phyloP scores from a whole-genome alignment of 2,329 filamentous ascomycete species.

The Ascochyta clinopodiicola region DNA sequence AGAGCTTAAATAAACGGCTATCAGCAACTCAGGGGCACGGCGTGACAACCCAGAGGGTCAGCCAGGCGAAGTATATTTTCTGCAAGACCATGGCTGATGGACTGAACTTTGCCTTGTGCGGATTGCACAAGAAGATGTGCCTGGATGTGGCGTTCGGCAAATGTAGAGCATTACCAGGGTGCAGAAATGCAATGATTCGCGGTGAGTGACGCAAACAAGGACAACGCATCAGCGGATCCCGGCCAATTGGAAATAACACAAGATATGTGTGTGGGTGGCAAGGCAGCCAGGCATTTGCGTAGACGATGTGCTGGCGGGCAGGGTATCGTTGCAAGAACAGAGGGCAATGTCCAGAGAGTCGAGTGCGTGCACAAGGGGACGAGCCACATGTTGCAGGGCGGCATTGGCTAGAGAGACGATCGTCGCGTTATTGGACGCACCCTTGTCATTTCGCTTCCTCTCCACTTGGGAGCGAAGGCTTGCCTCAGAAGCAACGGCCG shows the following conservation, averaged over 20 bases:
- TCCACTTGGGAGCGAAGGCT: conserved; percentile 16
- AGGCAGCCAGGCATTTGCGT: conserved; percentile 10
- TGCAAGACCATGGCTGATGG: conserved; percentile 1
- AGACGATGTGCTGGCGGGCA: conserved; percentile 16
- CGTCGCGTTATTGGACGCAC: conserved; percentile 19
- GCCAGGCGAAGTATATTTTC: not conserved
- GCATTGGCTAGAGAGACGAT: conserved; percentile 10
- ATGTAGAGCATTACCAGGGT: conserved; percentile 2
- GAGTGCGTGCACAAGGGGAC: conserved; percentile 11
- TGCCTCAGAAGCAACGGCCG: conserved; percentile 18
- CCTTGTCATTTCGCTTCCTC: conserved; percentile 23
- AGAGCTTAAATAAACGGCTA: conserved; percentile 17
- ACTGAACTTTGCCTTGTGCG: conserved; percentile 4
- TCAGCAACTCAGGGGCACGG: conserved; percentile 15
- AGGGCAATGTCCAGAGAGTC: conserved; percentile 2
- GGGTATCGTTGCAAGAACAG: conserved; percentile 8
- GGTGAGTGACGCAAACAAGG: conserved; percentile 33
- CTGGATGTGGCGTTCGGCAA: conserved; percentile 18
- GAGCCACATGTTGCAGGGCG: conserved; percentile 12
- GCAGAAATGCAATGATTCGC: conserved; percentile 18
- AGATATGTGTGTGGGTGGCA: conserved; percentile 1
- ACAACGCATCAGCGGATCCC: conserved; percentile 29
- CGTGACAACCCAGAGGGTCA: not conserved
- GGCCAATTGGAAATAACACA: conserved; percentile 21
- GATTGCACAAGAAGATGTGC: conserved; percentile 13